Evolutionary conservation across 2,329 filamentous ascomycete species (phyloP), one percentile per base, ranked within the genome.

Genomic region (Pseudopithomyces maydicus): DNA sequence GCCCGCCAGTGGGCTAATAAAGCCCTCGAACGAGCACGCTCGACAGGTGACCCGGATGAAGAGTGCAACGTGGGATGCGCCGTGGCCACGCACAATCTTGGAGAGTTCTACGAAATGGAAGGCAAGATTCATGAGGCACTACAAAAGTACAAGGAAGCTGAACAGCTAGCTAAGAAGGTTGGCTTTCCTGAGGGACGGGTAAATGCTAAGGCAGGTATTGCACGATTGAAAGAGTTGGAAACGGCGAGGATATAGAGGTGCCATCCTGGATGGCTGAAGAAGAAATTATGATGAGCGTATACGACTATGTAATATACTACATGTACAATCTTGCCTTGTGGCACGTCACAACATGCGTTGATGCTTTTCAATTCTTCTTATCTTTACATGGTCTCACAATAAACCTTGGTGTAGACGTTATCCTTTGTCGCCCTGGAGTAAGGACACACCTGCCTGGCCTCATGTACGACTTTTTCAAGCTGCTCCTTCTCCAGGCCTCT

Each of bases 61-160:
- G 91, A 96, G 70, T 97, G 94, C 70, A 92, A 96, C 72, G 76
- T 89, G 54, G 91, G 89, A 1, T 97, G 93, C 69, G 90, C 89
- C 2, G 90, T 89, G 6, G 90, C 93, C 7, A 87, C 90, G n/a
- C 90, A 91, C 74, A 96, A 96, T 71, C 84, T 97, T 52, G 94
- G 88, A 22, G 90, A 96, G 67, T 88, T 97, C 64, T 89, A 90
- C 0, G 87, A 90, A 63, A 88, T 95, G 84, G 78, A 88, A 57
- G 88, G 89, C 1, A 84, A 90, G 65, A 68, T 81, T 1, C 79
- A 79, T 3, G 83, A 90, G 63, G 92, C 94, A 1, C 82, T 83
- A 66, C 82, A 81, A 65, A 85, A 84, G 69, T 97, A 90, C 70
- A 78, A 82, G 52, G 85, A 96, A 71, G 89, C 90, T 10, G 82